These are phyloP conservation scores for Cladosporium colombiae DNA, from an alignment of 2,329 filamentous ascomycete species.

Conservation along the genomic window DNA sequence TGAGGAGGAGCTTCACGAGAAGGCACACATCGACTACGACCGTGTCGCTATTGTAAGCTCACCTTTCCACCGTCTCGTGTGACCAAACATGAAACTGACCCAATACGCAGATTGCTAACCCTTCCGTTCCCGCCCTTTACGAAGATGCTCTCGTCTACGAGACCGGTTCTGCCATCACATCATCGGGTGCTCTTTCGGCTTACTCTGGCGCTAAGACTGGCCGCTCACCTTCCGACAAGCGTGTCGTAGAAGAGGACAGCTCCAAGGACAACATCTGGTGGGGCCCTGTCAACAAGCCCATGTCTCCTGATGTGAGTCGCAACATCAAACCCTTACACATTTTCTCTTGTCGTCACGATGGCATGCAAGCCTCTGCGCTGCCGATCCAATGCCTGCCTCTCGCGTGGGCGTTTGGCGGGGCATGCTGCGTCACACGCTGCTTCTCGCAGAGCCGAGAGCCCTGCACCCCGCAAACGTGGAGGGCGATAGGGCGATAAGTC, in stretches of 20 bases:
- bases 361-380: constrained; percentile 2
- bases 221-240: constrained; percentile 94
- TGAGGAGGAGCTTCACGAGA: constrained; percentile 95
- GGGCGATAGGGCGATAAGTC: neutral
- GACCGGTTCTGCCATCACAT: constrained; percentile 95
- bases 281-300: constrained; percentile 99
- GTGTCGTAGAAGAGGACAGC: constrained; percentile 86
- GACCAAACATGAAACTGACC: neutral
- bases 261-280: constrained; percentile 97
- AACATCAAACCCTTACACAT: constrained; percentile 5
- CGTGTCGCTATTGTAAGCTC: constrained; percentile 88
- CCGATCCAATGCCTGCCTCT: constrained; percentile 6
- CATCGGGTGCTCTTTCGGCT: constrained; percentile 88
- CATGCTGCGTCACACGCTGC: constrained; percentile 19
- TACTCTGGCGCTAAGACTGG: constrained; percentile 99
- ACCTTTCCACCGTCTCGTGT: neutral
- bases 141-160: constrained; percentile 99
- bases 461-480: constrained; percentile 7
- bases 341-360: constrained; percentile 13
- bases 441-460: constrained; percentile 1
- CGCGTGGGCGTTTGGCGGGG: constrained; percentile 17
- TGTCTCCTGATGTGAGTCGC: constrained; percentile 85
- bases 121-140: constrained; percentile 92
- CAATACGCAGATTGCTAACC: constrained; percentile 71
- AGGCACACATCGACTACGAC: constrained; percentile 98